A percentile compares a stretch with the other conserved stretches of the same genome.
These are phyloP conservation scores for Aspergillus sp. DNA, from an alignment of 2,329 filamentous ascomycete species.

Conservation along the genomic window DNA sequence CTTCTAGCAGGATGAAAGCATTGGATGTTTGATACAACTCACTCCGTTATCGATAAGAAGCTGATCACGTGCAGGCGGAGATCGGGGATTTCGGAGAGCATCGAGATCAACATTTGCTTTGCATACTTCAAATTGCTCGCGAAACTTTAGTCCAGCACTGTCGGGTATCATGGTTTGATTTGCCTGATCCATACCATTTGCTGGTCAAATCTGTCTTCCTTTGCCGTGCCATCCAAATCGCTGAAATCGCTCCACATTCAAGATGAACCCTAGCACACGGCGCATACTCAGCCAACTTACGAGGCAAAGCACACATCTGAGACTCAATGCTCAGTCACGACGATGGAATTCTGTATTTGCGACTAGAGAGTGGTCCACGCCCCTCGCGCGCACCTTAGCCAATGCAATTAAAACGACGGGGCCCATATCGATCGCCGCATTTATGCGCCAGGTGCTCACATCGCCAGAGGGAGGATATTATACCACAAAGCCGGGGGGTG, in stretches of 20 bases:
- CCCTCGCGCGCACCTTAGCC: conserved; percentile 80
- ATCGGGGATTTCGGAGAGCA: conserved; percentile 8
- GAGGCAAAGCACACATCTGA: conserved; percentile 20
- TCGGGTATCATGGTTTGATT: neutral
- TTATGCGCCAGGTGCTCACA: conserved; percentile 98
- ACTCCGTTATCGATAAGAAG: conserved; percentile 1
- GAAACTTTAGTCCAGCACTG: neutral
- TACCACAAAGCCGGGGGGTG: conserved; percentile 68
- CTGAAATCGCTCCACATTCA: neutral
- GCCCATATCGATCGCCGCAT: conserved; percentile 85
- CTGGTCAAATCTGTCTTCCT: neutral
- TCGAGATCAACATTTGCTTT: neutral
- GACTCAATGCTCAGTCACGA: conserved; percentile 16
- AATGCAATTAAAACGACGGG: conserved; percentile 90
- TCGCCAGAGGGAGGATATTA: conserved; percentile 92
- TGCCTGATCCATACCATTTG: neutral
- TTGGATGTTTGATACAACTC: neutral
- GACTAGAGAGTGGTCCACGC: conserved; percentile 79
- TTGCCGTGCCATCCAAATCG: neutral
- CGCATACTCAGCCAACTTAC: conserved; percentile 29
- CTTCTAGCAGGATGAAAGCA: neutral
- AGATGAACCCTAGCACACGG: conserved; percentile 31
- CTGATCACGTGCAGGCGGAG: conserved; percentile 9
- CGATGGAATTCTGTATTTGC: conserved; percentile 38
- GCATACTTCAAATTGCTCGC: neutral